A percentile compares a stretch with the other conserved stretches of the same genome.
Conservation (phyloP, 345 rosid genomes). For the Triadica sebifera region DNA sequence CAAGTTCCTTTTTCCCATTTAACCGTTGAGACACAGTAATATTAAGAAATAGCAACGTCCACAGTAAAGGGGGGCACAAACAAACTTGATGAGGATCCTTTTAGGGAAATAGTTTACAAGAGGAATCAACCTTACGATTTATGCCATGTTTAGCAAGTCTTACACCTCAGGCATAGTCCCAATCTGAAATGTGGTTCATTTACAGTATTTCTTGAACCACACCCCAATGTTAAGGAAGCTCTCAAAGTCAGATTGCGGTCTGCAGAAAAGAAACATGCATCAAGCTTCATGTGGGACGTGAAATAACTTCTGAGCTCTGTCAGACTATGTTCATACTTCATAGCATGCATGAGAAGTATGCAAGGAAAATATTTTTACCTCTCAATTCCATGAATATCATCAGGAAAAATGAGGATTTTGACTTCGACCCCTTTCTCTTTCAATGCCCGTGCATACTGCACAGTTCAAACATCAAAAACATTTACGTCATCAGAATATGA, state of each 20-base stretch:
- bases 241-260: constrained; percentile 81
- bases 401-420: constrained; percentile 65
- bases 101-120: not conserved
- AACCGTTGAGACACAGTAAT: too few relatives aligned
- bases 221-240: constrained; percentile 77
- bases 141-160: not conserved
- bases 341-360: not conserved
- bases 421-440: constrained; percentile 78
- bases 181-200: constrained; percentile 21
- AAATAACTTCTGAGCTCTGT: not conserved
- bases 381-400: constrained; percentile 67
- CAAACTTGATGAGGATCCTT: too few relatives aligned
- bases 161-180: not conserved
- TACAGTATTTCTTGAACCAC: constrained; percentile 82
- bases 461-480: constrained; percentile 17
- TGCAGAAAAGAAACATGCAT: constrained; percentile 38
- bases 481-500: not conserved
- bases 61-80: too few relatives aligned
- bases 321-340: not conserved
- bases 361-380: constrained; percentile 39
- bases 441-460: constrained; percentile 70
- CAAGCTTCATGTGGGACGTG: constrained; percentile 10
- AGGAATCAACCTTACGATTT: not conserved
- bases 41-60: not conserved
- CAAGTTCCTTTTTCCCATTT: too few relatives aligned